phyloP scores from a whole-genome alignment of 768 basidiomycete genomes.

The Candolleomyces aberdarensis region DNA sequence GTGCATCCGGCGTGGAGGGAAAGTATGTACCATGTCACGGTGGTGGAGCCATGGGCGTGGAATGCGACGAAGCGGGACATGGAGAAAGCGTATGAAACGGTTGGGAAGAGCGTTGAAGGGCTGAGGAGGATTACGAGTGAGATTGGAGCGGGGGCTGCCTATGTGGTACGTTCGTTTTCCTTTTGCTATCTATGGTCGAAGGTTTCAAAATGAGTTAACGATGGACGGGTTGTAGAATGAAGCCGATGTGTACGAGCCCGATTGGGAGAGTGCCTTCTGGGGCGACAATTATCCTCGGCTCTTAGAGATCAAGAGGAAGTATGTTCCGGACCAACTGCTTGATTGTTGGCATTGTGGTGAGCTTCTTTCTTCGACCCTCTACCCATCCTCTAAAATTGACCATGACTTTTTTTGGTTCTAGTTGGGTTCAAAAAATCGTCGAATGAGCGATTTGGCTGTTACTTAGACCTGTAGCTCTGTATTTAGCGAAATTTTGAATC shows the following conservation, averaged over 20 bases:
- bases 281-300: constrained; percentile 39
- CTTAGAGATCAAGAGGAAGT: constrained; percentile 41
- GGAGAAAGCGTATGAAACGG: constrained; percentile 26
- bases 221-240: constrained; percentile 33
- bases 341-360: constrained; percentile 51
- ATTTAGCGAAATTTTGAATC: constrained; percentile 37
- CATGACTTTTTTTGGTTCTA: no score
- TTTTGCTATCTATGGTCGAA: background rate
- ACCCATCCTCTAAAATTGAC: no score
- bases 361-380: no score
- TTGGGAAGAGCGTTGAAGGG: constrained; percentile 36
- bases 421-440: no score
- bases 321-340: constrained; percentile 44
- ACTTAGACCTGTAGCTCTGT: constrained; percentile 11
- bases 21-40: constrained; percentile 45
- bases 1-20: constrained; percentile 43
- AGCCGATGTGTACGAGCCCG: constrained; percentile 46
- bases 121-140: constrained; percentile 37
- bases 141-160: constrained; percentile 43
- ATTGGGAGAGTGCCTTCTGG: constrained; percentile 47
- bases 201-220: background rate
- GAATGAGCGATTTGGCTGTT: no score
- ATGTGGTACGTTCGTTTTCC: constrained; percentile 26
- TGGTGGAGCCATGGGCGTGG: constrained; percentile 42
- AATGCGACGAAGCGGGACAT: constrained; percentile 39